These are phyloP conservation scores for Teratosphaeria gauchensis DNA, from an alignment of 2,329 filamentous ascomycete species.

Conservation along the genomic window DNA sequence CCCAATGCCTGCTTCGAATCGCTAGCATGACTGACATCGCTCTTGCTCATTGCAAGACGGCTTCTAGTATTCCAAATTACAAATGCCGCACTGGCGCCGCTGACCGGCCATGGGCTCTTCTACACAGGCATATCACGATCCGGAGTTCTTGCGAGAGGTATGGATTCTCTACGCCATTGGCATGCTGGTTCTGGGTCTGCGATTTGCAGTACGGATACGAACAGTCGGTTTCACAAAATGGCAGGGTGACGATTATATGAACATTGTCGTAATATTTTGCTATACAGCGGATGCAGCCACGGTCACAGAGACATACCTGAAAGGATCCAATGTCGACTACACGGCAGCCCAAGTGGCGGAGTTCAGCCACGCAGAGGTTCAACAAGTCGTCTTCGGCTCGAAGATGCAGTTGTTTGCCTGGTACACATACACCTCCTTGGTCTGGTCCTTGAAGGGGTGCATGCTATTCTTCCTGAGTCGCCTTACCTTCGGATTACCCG, in stretches of 20 bases:
- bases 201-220: slow-evolving; percentile 29
- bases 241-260: slow-evolving; percentile 32
- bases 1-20: neutral
- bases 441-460: slow-evolving; percentile 15
- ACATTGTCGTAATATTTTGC: slow-evolving; percentile 25
- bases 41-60: neutral
- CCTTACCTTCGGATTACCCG: slow-evolving; percentile 24
- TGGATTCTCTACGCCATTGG: slow-evolving; percentile 25
- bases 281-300: slow-evolving; percentile 29
- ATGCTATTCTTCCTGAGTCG: slow-evolving; percentile 24
- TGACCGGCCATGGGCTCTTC: slow-evolving; percentile 2
- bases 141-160: slow-evolving; percentile 12
- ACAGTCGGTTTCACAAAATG: slow-evolving; percentile 30
- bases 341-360: slow-evolving; percentile 9
- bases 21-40: neutral
- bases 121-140: slow-evolving; percentile 15
- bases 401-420: slow-evolving; percentile 32
- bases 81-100: neutral
- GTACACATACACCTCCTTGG: slow-evolving; percentile 20
- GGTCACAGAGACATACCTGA: slow-evolving; percentile 24
- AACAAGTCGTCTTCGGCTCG: slow-evolving; percentile 24
- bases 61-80: neutral
- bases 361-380: slow-evolving; percentile 22
- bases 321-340: slow-evolving; percentile 23
- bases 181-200: slow-evolving; percentile 22